A percentile compares a stretch with the other conserved stretches of the same genome.
These are phyloP conservation scores for Fusarium pseudograminearum DNA, from an alignment of 2,329 filamentous ascomycete species.

Conservation along the genomic window DNA sequence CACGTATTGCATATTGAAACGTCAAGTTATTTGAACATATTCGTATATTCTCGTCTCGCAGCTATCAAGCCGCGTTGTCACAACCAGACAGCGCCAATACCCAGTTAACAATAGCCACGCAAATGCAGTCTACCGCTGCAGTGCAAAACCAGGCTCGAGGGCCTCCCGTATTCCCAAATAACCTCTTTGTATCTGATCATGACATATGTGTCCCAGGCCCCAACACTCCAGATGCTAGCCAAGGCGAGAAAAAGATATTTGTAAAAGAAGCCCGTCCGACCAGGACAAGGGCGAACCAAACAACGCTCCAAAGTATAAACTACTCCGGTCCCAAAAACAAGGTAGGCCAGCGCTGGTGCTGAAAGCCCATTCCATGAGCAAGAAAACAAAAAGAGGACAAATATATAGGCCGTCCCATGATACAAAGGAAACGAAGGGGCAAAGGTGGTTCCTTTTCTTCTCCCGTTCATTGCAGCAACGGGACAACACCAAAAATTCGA, in stretches of 20 bases:
- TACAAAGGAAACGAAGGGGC: constrained; percentile 49
- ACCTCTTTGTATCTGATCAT: constrained; percentile 52
- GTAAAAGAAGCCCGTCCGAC: constrained; percentile 40
- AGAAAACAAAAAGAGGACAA: constrained; percentile 47
- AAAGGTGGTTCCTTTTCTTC: constrained; percentile 47
- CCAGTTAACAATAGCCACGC: constrained; percentile 51
- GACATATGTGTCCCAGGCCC: constrained; percentile 47
- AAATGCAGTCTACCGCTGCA: constrained; percentile 48
- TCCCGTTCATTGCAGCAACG: constrained; percentile 50
- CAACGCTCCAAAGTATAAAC: constrained; percentile 45
- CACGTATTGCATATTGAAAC: neutral
- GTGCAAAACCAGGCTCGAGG: constrained; percentile 54
- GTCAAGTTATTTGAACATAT: constrained; percentile 45
- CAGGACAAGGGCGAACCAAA: constrained; percentile 48
- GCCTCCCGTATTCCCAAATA: constrained; percentile 50
- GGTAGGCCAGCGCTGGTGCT: constrained; percentile 34
- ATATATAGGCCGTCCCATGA: constrained; percentile 49
- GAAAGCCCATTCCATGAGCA: constrained; percentile 30
- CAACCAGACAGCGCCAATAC: constrained; percentile 51
- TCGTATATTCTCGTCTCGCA: constrained; percentile 56
- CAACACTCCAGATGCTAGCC: constrained; percentile 51
- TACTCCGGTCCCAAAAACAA: constrained; percentile 39
- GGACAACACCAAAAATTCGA: constrained; percentile 50
- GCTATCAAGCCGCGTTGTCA: constrained; percentile 49
- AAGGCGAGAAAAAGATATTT: constrained; percentile 43